phyloP scores from a whole-genome alignment of 2,329 filamentous ascomycete genomes.

The Phoma sp. region DNA sequence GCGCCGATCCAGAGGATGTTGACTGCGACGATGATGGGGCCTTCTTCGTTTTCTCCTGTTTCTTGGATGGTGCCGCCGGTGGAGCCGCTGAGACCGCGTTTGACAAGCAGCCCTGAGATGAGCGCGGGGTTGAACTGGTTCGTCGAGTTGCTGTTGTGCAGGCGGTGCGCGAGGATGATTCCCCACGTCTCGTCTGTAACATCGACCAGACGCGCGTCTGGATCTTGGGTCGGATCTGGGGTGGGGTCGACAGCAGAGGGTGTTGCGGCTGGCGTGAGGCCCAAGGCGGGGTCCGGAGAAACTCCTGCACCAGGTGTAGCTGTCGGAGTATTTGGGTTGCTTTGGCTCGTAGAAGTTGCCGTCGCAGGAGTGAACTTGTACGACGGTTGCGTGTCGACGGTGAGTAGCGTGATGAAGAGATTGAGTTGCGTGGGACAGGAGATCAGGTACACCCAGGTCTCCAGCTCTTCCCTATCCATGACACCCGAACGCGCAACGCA shows the following conservation, averaged over 20 bases:
- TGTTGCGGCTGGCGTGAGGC: slow-evolving; percentile 71
- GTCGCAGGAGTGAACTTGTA: slow-evolving; percentile 66
- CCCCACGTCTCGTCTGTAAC: slow-evolving; percentile 79
- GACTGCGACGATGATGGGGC: slow-evolving; percentile 48
- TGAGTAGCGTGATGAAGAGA: slow-evolving; percentile 62
- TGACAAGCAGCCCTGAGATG: slow-evolving; percentile 54
- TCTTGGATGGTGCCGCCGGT: background rate
- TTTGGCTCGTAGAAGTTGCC: slow-evolving; percentile 25
- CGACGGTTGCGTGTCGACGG: slow-evolving; percentile 70
- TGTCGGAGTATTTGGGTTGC: slow-evolving; percentile 26
- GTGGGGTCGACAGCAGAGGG: slow-evolving; percentile 59
- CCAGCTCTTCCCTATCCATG: slow-evolving; percentile 71
- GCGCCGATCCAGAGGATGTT: slow-evolving; percentile 58
- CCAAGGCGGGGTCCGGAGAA: slow-evolving; percentile 44
- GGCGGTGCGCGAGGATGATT: slow-evolving; percentile 70
- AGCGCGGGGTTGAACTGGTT: slow-evolving; percentile 47
- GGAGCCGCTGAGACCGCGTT: slow-evolving; percentile 44
- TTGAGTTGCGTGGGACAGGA: slow-evolving; percentile 47
- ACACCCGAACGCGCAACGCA: slow-evolving; percentile 75
- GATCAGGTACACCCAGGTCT: slow-evolving; percentile 51
- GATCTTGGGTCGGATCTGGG: slow-evolving; percentile 56
- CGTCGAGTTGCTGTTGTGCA: slow-evolving; percentile 47
- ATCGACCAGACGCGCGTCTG: slow-evolving; percentile 75
- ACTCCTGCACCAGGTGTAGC: slow-evolving; percentile 39
- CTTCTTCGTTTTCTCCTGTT: slow-evolving; percentile 9